Percentiles rank a stretch among this genome's conserved stretches.
Evolutionary conservation across 345 rosid species (phyloP).

Genomic region (Pistacia integerrima): DNA sequence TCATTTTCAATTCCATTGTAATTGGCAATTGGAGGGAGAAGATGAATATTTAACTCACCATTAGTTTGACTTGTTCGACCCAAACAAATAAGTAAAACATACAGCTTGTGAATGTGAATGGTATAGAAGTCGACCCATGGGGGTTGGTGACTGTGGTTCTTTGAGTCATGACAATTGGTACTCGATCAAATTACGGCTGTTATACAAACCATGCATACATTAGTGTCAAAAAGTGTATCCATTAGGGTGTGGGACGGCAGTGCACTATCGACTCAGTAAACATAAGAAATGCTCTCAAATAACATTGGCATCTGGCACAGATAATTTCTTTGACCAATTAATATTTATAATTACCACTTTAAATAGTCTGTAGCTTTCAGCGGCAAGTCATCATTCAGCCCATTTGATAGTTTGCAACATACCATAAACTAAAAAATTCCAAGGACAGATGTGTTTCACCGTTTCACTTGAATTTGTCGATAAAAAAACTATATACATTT

Average conservation of each 20-base stretch:
- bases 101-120: constrained; percentile 12
- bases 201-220: constrained; percentile 1
- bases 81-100: constrained; percentile 1
- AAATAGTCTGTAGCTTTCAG: constrained; percentile 24
- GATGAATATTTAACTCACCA: constrained; percentile 11
- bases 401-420: constrained; percentile 12
- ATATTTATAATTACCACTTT: not conserved
- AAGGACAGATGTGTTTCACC: constrained; percentile 26
- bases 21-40: constrained; percentile 15
- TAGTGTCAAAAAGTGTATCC: not conserved
- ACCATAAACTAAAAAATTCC: constrained; percentile 4
- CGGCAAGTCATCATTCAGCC: constrained; percentile 29
- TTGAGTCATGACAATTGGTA: not conserved
- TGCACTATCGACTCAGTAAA: too few relatives aligned
- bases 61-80: constrained; percentile 27
- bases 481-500: constrained; percentile 12
- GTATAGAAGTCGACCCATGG: constrained; percentile 27
- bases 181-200: not conserved
- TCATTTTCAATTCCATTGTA: constrained; percentile 9
- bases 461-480: constrained; percentile 38
- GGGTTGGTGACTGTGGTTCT: constrained; percentile 15
- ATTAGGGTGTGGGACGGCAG: not conserved
- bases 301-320: too few relatives aligned
- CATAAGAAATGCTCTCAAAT: too few relatives aligned
- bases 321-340: too few relatives aligned